A percentile compares a stretch with the other conserved stretches of the same genome.
Evolutionary conservation across 2,329 filamentous ascomycete genomes (phyloP).

Genomic region (Penicillium sp.): DNA sequence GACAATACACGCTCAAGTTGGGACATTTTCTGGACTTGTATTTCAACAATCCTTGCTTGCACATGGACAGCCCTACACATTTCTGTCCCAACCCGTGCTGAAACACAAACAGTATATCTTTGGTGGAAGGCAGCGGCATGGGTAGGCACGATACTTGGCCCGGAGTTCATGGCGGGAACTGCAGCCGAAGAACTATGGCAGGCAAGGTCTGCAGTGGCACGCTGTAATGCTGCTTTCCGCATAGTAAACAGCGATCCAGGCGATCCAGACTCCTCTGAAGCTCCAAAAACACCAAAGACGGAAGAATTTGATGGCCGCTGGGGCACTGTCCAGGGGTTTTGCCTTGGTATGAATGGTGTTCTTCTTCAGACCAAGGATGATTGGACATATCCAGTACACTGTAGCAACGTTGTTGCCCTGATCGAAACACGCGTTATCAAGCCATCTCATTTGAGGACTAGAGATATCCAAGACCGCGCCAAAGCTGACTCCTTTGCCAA

Average conservation of each 20-base stretch:
- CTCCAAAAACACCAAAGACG: background rate
- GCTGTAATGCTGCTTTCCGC: conserved; percentile 7
- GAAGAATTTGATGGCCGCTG: background rate
- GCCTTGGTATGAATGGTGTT: conserved; percentile 6
- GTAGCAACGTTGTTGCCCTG: conserved; percentile 3
- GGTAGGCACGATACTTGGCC: conserved; percentile 6
- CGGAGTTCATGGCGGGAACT: conserved; percentile 3
- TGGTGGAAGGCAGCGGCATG: background rate
- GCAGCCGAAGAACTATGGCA: conserved; percentile 4
- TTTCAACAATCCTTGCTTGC: conserved; percentile 19
- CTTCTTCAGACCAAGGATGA: conserved; percentile 9
- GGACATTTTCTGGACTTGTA: conserved; percentile 22
- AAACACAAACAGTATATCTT: background rate
- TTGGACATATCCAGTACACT: conserved; percentile 9
- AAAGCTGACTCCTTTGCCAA: conserved; percentile 18
- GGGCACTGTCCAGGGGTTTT: conserved; percentile 4
- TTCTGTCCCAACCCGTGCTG: background rate
- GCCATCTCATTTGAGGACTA: background rate
- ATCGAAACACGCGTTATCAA: conserved; percentile 14
- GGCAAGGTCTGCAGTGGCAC: background rate
- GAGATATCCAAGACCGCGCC: conserved; percentile 17
- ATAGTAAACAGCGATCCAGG: background rate
- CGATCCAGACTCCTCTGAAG: background rate
- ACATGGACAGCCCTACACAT: conserved; percentile 19
- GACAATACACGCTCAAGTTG: conserved; percentile 13